Evolutionary conservation across 768 basidiomycete species (phyloP).

Genomic region (Termitomyces sp.): DNA sequence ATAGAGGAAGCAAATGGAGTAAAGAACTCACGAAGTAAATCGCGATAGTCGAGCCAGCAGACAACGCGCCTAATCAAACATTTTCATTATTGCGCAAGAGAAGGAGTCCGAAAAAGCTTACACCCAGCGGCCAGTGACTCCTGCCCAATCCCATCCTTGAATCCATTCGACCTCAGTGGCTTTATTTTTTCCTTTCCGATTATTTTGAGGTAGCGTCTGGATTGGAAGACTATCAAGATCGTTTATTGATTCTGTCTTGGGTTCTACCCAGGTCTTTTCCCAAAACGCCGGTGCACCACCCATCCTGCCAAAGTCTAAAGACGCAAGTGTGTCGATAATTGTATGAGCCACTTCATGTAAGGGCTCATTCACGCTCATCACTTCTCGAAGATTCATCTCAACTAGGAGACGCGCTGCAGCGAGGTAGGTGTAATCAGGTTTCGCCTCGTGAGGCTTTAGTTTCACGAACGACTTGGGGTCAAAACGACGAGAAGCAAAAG

Average conservation of each 20-base stretch:
- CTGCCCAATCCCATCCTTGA: conserved; percentile 59
- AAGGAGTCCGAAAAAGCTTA: conserved; percentile 22
- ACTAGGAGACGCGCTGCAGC: conserved; percentile 47
- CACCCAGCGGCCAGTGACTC: conserved; percentile 51
- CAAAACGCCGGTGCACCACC: conserved; percentile 41
- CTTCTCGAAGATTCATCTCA: conserved; percentile 47
- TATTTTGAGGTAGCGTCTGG: not conserved
- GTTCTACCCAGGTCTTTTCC: conserved; percentile 14
- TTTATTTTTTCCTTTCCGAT: conserved; percentile 19
- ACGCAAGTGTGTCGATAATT: conserved; percentile 15
- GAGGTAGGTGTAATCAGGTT: conserved; percentile 52
- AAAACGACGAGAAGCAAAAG: conserved; percentile 14
- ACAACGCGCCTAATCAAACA: conserved; percentile 40
- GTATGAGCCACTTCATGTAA: not conserved
- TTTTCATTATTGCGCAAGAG: not conserved
- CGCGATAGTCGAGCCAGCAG: conserved; percentile 58
- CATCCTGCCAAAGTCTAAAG: conserved; percentile 33
- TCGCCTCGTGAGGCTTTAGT: conserved; percentile 19
- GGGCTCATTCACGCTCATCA: conserved; percentile 17
- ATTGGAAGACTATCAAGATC: not conserved
- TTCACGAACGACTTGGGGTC: conserved; percentile 15
- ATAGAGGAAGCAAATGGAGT: not conserved
- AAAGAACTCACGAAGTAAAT: conserved; percentile 41
- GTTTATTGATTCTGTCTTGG: not conserved
- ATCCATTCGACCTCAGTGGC: conserved; percentile 13